phyloP scores from a whole-genome alignment of 2,329 filamentous ascomycete genomes.

The Rhynchosporium graminicola region DNA sequence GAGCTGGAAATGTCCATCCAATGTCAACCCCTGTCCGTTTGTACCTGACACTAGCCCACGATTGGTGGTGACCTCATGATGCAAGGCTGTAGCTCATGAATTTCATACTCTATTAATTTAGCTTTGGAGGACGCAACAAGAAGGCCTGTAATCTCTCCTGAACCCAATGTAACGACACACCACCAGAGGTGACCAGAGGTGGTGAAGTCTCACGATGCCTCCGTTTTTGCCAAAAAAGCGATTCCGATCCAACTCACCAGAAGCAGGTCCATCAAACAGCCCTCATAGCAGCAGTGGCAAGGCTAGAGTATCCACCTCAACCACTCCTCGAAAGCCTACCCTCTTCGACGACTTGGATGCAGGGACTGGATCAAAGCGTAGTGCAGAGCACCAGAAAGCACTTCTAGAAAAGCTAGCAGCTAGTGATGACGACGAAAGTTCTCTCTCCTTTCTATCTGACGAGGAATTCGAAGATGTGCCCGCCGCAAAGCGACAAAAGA shows the following conservation, averaged over 20 bases:
- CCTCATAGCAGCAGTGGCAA: conserved; percentile 34
- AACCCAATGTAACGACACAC: background rate
- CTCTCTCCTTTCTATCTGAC: conserved; percentile 44
- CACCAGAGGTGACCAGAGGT: background rate
- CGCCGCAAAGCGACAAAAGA: conserved; percentile 46
- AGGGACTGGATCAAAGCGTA: conserved; percentile 38
- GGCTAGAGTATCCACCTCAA: conserved; percentile 29
- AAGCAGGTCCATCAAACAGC: conserved; percentile 32
- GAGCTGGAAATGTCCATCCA: conserved; percentile 5
- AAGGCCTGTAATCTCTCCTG: background rate
- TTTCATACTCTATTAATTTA: background rate
- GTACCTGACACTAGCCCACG: conserved; percentile 25
- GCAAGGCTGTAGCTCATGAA: conserved; percentile 14
- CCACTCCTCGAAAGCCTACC: conserved; percentile 53
- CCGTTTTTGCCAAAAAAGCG: conserved; percentile 69
- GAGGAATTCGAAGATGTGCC: conserved; percentile 57
- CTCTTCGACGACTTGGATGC: conserved; percentile 64
- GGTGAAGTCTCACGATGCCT: conserved; percentile 54
- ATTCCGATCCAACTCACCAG: conserved; percentile 51
- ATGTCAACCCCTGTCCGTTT: conserved; percentile 16
- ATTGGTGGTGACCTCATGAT: conserved; percentile 26
- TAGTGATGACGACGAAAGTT: conserved; percentile 45
- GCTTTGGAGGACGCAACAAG: background rate
- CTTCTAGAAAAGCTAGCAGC: conserved; percentile 47
- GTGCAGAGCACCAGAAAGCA: conserved; percentile 47